phyloP scores from a whole-genome alignment of 371 early-diverging fungal species.

The Encephalitozoon intestinalis region DNA sequence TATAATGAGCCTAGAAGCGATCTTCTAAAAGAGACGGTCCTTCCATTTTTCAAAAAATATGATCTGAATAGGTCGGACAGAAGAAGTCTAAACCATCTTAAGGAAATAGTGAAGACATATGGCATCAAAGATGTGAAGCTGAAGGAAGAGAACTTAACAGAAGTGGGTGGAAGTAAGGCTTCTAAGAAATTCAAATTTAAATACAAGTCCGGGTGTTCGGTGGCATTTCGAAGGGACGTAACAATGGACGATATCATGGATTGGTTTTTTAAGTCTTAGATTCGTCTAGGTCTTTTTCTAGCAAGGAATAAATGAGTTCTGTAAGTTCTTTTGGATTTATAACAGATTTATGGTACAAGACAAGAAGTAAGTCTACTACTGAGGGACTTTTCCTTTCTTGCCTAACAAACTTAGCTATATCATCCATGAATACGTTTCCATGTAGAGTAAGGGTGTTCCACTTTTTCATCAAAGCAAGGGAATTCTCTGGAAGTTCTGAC shows the following conservation, averaged over 20 bases:
- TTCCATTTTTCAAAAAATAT: not conserved
- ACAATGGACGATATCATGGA: not conserved
- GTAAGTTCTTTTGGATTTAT: not conserved
- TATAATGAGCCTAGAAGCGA: not conserved
- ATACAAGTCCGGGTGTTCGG: not conserved
- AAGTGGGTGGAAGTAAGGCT: not conserved
- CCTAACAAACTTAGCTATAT: not conserved
- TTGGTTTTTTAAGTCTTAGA: not conserved
- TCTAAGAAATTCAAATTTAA: not conserved
- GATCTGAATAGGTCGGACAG: not conserved
- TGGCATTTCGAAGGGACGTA: not conserved
- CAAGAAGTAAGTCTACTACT: not conserved
- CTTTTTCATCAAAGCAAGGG: not conserved
- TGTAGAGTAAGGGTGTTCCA: not conserved
- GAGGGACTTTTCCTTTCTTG: not conserved
- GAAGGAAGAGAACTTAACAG: not conserved
- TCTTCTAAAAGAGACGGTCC: not conserved
- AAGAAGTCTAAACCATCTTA: not conserved
- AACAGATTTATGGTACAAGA: not conserved
- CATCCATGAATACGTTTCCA: not conserved
- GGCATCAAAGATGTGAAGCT: not conserved
- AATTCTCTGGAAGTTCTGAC: not conserved
- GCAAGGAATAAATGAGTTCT: not conserved
- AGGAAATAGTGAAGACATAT: not conserved
- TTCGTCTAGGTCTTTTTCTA: not conserved